These are phyloP conservation scores for Tetracentron sinense DNA, from an alignment of 164 flowering plant species.

Conservation along the genomic window DNA sequence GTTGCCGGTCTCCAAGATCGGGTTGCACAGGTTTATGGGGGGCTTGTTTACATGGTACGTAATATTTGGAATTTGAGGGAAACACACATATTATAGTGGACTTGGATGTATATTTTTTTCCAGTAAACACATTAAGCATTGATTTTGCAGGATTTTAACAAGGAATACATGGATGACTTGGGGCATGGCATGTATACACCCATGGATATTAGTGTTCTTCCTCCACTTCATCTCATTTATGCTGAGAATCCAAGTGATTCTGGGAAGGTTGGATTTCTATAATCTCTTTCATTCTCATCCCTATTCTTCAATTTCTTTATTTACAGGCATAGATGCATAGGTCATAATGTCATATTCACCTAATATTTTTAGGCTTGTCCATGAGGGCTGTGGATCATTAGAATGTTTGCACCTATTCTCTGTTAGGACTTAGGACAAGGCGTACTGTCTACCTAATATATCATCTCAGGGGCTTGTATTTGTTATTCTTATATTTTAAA, in stretches of 20 bases:
- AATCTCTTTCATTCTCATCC: neutral
- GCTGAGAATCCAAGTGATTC: slow-evolving; percentile 99
- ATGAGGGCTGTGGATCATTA: too few species aligned
- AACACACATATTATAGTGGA: neutral
- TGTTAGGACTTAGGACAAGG: too few species aligned
- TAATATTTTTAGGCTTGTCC: too few species aligned
- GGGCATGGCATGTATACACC: slow-evolving; percentile 83
- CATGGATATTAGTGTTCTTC: slow-evolving; percentile 75
- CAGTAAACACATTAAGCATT: neutral
- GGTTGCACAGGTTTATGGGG: slow-evolving; percentile 97
- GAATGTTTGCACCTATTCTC: too few species aligned
- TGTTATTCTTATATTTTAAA: neutral
- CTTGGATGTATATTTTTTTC: neutral
- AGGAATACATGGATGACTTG: slow-evolving; percentile 65
- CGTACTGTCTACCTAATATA: too few species aligned
- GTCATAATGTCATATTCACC: too few species aligned
- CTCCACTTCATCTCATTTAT: slow-evolving; percentile 83
- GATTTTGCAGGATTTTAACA: slow-evolving; percentile 64
- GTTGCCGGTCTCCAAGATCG: slow-evolving; percentile 99
- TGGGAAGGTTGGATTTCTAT: slow-evolving; percentile 63
- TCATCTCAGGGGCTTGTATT: neutral
- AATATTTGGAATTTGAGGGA: neutral
- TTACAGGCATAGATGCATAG: neutral
- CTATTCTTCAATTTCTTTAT: neutral
- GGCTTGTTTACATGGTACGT: slow-evolving; percentile 91